These are phyloP conservation scores for Mycena crocata DNA, from an alignment of 768 basidiomycete species.

Conservation along the genomic window DNA sequence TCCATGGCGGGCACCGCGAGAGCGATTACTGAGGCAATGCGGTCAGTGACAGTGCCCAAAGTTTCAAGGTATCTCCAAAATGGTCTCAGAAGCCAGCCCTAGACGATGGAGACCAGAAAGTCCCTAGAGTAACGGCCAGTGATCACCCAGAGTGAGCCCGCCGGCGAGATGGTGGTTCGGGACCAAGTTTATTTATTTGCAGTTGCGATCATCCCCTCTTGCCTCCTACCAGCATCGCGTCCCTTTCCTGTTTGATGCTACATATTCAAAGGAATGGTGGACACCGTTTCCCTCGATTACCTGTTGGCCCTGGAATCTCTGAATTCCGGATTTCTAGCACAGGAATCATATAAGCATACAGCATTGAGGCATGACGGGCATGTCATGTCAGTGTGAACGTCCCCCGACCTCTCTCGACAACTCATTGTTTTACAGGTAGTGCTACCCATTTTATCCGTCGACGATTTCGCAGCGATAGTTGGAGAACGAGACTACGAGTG, in stretches of 20 bases:
- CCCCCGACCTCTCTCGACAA: not conserved
- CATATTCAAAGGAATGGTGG: no score
- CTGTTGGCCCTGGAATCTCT: no score
- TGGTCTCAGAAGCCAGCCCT: not conserved
- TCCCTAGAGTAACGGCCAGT: not conserved
- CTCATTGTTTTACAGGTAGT: not conserved
- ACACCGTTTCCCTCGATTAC: no score
- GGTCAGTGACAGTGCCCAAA: not conserved
- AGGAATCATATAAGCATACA: no score
- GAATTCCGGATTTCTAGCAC: no score
- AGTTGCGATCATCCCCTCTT: no score
- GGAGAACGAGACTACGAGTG: no score
- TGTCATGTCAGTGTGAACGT: not conserved
- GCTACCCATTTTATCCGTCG: not conserved
- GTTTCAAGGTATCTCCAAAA: conserved; percentile 20
- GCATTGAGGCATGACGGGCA: no score
- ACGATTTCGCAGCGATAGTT: not conserved
- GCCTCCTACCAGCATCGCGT: no score
- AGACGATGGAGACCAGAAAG: not conserved
- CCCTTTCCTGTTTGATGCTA: no score
- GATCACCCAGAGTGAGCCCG: not conserved
- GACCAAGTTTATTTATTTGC: no score
- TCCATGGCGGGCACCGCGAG: conserved; percentile 26
- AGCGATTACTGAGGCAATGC: conserved; percentile 21
- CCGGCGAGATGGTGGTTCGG: no score